phyloP scores from a whole-genome alignment of 2,329 filamentous ascomycete species.

The Juglanconis oblonga region DNA sequence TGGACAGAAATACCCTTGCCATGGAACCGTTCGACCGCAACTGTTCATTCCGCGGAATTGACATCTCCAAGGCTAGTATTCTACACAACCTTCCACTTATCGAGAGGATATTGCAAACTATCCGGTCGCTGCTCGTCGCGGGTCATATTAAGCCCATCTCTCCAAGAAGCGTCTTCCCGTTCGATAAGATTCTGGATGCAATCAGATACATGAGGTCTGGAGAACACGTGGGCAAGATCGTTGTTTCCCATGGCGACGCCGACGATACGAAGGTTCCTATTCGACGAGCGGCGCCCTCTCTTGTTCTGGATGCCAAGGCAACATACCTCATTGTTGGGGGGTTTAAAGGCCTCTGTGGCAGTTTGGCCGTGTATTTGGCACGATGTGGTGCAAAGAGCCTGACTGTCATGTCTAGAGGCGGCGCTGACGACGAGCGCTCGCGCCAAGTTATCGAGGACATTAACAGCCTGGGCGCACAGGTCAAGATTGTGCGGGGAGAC shows the following conservation, averaged over 20 bases:
- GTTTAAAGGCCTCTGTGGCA: neutral
- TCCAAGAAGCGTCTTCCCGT: neutral
- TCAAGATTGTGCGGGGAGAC: neutral
- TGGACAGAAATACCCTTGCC: slow-evolving; percentile 20
- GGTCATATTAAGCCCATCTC: neutral
- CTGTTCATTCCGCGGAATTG: neutral
- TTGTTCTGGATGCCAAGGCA: neutral
- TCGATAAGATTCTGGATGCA: neutral
- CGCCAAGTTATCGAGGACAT: neutral
- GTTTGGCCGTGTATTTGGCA: neutral
- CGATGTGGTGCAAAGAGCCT: neutral
- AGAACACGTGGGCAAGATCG: slow-evolving; percentile 6
- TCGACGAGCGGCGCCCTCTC: neutral
- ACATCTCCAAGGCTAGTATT: neutral
- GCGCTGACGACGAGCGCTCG: neutral
- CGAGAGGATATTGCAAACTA: neutral
- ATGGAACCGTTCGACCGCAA: slow-evolving; percentile 21
- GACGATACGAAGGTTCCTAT: neutral
- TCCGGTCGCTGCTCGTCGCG: neutral
- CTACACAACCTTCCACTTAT: neutral
- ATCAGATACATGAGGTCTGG: neutral
- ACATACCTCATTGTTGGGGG: slow-evolving; percentile 3
- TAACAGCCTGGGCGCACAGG: neutral
- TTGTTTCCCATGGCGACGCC: neutral
- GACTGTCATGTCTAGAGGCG: neutral